Evolutionary conservation across 148 eudicot genomes (phyloP).

Genomic region (Diospyros lotus): DNA sequence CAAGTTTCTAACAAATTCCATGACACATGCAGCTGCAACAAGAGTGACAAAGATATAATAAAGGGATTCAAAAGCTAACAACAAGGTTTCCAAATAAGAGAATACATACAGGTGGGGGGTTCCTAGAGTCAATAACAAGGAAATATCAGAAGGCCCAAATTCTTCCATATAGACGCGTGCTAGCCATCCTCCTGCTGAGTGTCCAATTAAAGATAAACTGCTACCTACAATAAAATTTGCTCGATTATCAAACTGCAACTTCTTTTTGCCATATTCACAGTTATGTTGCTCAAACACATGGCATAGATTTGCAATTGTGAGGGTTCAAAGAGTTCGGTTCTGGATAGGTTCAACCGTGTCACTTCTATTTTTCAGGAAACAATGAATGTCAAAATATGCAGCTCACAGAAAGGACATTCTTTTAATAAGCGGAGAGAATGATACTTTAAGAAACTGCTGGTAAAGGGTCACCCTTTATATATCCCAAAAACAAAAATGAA

Average conservation of each 20-base stretch:
- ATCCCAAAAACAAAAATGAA: too few relatives aligned
- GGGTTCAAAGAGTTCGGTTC: constrained; percentile 1
- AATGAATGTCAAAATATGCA: neutral
- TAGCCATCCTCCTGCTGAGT: constrained; percentile 99
- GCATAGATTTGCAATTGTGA: neutral
- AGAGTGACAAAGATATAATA: neutral
- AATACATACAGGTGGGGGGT: constrained; percentile 74
- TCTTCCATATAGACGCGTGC: constrained; percentile 95
- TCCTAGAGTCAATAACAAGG: constrained; percentile 78
- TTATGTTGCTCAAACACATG: neutral
- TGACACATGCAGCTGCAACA: constrained; percentile 3
- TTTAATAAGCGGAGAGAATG: too few relatives aligned
- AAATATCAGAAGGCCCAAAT: constrained; percentile 57
- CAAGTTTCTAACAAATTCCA: neutral
- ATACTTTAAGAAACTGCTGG: too few relatives aligned
- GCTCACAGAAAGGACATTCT: neutral
- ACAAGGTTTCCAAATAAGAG: neutral
- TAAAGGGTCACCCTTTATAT: too few relatives aligned
- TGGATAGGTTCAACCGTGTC: neutral
- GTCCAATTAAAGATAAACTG: constrained; percentile 72
- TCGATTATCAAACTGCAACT: constrained; percentile 11
- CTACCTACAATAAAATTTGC: constrained; percentile 35
- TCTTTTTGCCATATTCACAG: neutral
- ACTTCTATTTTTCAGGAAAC: neutral
- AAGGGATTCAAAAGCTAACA: neutral